Evolutionary conservation across 2,329 filamentous ascomycete genomes (phyloP), one percentile per base, ranked within the genome.

Genomic region (Fusarium multiceps): DNA sequence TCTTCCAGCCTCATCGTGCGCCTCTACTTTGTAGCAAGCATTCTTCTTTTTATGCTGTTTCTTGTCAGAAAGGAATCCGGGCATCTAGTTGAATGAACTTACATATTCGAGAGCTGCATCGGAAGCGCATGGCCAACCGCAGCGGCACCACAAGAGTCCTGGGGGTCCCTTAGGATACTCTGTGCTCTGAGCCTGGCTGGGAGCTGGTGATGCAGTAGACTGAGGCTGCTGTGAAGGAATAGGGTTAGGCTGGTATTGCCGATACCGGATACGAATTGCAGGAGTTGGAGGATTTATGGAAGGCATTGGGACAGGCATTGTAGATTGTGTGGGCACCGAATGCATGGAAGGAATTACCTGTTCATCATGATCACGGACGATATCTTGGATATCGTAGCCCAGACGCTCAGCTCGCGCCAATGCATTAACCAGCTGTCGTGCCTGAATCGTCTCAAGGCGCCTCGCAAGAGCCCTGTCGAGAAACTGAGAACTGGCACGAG

Each of bases 381-480:
- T 79, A 56, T 89, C 87, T 32, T 79, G 77, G 0, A 80, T 78
- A 51, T 87, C 83, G 58, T 89, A 89, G 4, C 87, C 87, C 0
- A 89, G 81, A 4, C 87, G 85, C 69, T 88, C 85, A 2, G 87
- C 86, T 37, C 83, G 80, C 3, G 87, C 87, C 21, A 89, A 80
- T 16, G 86, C 85, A 60, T 88, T 88, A 55, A 89, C 84, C 5
- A 89, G 81, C 16, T 83, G 81, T 27, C 85, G 82, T 2, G 86
- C 86, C 12, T 83, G 82, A 54, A 89, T 88, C 3, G 85, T 87
- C 47, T 81, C 80, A 6, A 89, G 79, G 0, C 87, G 84, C 56
- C 77, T 79, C 20, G 84, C 83, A n/a, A 89, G 73, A 6, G 82
- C 85, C 56, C 79, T 82, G 72, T 88, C 87, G 3, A 89, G 80